Evolutionary conservation across 768 basidiomycete species (phyloP), one percentile per base, ranked within the genome.

Genomic region (Lentinula boryana): DNA sequence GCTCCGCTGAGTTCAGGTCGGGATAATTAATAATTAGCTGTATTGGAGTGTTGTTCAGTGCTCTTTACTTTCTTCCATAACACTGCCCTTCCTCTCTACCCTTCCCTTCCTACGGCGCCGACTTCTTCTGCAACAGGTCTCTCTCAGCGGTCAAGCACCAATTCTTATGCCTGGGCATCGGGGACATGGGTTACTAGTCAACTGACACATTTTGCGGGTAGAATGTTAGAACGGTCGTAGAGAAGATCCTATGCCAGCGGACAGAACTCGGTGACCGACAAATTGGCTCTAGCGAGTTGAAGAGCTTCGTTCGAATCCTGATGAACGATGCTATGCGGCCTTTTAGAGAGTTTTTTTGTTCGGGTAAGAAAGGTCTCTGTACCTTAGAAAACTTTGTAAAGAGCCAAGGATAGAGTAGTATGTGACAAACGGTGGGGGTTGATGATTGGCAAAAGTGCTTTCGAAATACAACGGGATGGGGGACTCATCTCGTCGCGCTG

Each of bases 241-340:
- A 96, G 75, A 80, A 80, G 66, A 56, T 95, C 68, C 49, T 57
- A 15, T 92, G 89, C 62, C 66, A 16, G 16, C 67, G 67, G 10
- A 13, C 43, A 5, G 16, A 56, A 16, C 3, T 12, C 5, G 15
- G n/a, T 38, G 56, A 35, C 16, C 32, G n/a, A 21, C 12, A 38
- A 9, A 10, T 8, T 13, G 60, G 65, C 36, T 46, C 49, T 41
- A 46, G 43, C 46, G 32, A 58, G 16, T 50, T 58, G 5, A 71
- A 71, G 46, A 77, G 79, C 63, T 86, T 79, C 65, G 83, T 95
- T 32, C 76, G 93, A 64, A 77, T 95, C n/a, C 72, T 95, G 18
- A 85, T 95, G 60, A 88, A 93, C 63, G 88, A 93, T 64, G 86
- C 80, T 3, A 66, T 89, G 35, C 85, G 87, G 68, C 80, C 84